Conservation (phyloP, 176 grass and related monocot species). For the Oryza longistaminata region DNA sequence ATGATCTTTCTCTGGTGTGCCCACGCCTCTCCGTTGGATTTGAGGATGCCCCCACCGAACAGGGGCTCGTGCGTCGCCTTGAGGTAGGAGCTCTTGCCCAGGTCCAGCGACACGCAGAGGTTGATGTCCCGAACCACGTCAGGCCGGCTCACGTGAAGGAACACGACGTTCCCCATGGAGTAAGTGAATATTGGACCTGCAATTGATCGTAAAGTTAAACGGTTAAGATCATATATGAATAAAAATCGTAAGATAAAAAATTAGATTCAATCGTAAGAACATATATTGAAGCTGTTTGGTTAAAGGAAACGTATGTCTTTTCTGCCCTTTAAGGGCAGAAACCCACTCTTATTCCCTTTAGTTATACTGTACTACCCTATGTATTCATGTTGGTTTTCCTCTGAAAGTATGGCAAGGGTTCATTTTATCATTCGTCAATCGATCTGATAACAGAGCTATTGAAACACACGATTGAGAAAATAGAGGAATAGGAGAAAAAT, state of each 20-base stretch:
- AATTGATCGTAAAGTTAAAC: background rate
- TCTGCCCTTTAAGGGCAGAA: too few relatives aligned
- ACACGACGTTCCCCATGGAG: slow-evolving; percentile 75
- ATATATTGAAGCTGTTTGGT: too few relatives aligned
- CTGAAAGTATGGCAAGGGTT: too few relatives aligned
- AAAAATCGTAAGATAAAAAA: background rate
- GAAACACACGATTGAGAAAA: too few relatives aligned
- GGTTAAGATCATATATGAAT: background rate
- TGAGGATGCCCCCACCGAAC: slow-evolving; percentile 87
- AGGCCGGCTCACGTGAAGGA: slow-evolving; percentile 78
- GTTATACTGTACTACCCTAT: too few relatives aligned
- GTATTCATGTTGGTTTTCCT: too few relatives aligned
- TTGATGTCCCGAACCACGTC: slow-evolving; percentile 87
- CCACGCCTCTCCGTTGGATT: slow-evolving; percentile 81
- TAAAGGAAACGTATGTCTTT: too few relatives aligned
- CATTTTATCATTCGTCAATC: too few relatives aligned
- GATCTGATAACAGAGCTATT: too few relatives aligned
- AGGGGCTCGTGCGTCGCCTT: slow-evolving; percentile 91
- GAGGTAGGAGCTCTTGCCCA: slow-evolving; percentile 91
- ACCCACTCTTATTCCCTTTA: too few relatives aligned
- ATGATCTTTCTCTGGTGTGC: slow-evolving; percentile 89
- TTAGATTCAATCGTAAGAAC: too few relatives aligned
- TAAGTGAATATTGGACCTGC: slow-evolving; percentile 84
- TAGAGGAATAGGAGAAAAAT: too few relatives aligned
- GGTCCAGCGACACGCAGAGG: slow-evolving; percentile 73